Evolutionary conservation across 805 yeast genomes (phyloP), one percentile per base, ranked within the genome.

Genomic region (Cyberlindnera samutprakarnensis): DNA sequence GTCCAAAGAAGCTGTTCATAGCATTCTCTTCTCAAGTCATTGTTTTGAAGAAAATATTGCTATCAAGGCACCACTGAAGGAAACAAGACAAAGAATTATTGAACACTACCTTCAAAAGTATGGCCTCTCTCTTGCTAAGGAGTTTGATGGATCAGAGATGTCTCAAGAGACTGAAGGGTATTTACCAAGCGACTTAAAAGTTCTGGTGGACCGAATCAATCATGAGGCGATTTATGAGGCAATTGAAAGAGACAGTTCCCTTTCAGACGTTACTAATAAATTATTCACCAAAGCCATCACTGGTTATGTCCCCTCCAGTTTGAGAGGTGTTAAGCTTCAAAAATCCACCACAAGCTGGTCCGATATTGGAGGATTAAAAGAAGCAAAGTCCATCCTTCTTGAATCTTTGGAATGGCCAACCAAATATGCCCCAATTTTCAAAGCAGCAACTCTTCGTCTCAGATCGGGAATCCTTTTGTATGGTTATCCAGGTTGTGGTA

Each of bases 401-500:
- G 97, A 90, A 51, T 92, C 97, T 0, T 59, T 90, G 21, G 97
- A 92, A 50, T 90, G 96, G 96, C 98, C 98, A 2, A 85, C 95
- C 2, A 86, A 79, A 47, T 90, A 90, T 51, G 94, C 95, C 0
- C 96, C 96, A 6, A 85, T 90, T n/a, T 90, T 92, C 57, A 78
- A 79, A 13, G 75, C 75, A 39, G 85, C 95, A 48, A 95, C 97
- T 0, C 61, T 90, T 32, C 62, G 97, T 34, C 64, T 90, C 32
- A 68, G 97, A 47, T 85, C 96, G 0, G 98, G 98, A 31, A 74
- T 90, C 16, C 61, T 90, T 31, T 68, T 90, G 11, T 90, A 90
- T 56, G 98, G 98, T 0, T 90, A 85, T 52, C 97, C 98, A 0
- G 98, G 98, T 2, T 90, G 98, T 59, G 98, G 98, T 28, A 90